phyloP scores from a whole-genome alignment of 164 flowering plant genomes.

The Annona squamosa region DNA sequence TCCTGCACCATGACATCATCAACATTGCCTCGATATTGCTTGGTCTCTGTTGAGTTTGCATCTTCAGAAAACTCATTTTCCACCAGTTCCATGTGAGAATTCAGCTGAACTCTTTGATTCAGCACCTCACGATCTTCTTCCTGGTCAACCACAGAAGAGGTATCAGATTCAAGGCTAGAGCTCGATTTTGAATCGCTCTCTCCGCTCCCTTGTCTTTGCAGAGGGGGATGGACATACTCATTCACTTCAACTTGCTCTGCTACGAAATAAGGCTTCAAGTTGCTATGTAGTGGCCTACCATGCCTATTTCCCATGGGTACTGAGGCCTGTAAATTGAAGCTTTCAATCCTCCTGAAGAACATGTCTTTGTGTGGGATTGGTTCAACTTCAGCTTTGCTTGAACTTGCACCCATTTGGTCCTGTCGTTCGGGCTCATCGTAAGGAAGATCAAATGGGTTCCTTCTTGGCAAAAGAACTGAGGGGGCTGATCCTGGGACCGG shows the following conservation, averaged over 20 bases:
- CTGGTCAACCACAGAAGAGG: slow-evolving; percentile 44
- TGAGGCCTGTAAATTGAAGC: slow-evolving; percentile 62
- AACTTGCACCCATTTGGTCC: slow-evolving; percentile 45
- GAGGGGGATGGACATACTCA: slow-evolving; percentile 32
- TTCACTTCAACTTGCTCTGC: slow-evolving; percentile 44
- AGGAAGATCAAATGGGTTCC: slow-evolving; percentile 89
- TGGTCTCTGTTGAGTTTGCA: slow-evolving; percentile 25
- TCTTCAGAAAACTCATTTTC: slow-evolving; percentile 48
- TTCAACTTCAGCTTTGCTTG: slow-evolving; percentile 47
- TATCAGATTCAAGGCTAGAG: slow-evolving; percentile 69
- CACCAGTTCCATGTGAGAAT: slow-evolving; percentile 23
- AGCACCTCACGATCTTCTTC: slow-evolving; percentile 37
- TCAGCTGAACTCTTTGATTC: slow-evolving; percentile 27
- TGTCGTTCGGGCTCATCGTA: slow-evolving; percentile 68
- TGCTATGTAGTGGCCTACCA: slow-evolving; percentile 16
- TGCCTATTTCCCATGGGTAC: slow-evolving; percentile 34
- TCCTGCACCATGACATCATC: slow-evolving; percentile 5
- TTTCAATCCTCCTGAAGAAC: slow-evolving; percentile 60
- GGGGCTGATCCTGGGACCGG: slow-evolving; percentile 34
- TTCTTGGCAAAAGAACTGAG: slow-evolving; percentile 37
- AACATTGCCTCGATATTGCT: slow-evolving; percentile 30
- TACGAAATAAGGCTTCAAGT: slow-evolving; percentile 49
- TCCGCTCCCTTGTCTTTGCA: slow-evolving; percentile 63
- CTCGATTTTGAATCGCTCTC: slow-evolving; percentile 68
- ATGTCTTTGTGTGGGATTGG: slow-evolving; percentile 41